Evolutionary conservation across 768 basidiomycete genomes (phyloP).

Genomic region (Tulasnella sp.): DNA sequence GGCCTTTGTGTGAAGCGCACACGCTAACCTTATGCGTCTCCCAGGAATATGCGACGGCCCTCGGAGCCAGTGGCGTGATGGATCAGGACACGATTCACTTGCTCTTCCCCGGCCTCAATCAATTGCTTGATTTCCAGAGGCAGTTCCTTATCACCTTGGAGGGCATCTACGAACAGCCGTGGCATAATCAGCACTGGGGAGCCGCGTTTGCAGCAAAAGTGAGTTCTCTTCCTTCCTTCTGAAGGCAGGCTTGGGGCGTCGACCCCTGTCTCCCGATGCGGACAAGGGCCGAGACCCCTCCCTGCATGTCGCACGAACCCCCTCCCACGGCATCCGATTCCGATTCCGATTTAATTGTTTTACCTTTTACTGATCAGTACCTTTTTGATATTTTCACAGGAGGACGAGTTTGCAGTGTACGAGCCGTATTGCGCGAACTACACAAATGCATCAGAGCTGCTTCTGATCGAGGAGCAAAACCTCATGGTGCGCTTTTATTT

Average conservation of each 20-base stretch:
- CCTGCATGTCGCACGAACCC: too few species aligned
- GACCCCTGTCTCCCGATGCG: conserved; percentile 22
- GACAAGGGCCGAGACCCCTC: neutral
- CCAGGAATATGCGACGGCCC: conserved; percentile 79
- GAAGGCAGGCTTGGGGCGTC: conserved; percentile 25
- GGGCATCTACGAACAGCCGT: conserved; percentile 68
- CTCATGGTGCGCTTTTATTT: conserved; percentile 51
- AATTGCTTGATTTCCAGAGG: conserved; percentile 92
- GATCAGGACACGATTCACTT: conserved; percentile 92
- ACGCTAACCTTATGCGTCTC: conserved; percentile 19
- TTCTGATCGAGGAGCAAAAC: conserved; percentile 76
- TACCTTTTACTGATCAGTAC: too few species aligned
- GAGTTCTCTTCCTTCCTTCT: conserved; percentile 30
- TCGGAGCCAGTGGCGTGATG: conserved; percentile 73
- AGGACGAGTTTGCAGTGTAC: conserved; percentile 91
- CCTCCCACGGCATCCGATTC: too few species aligned
- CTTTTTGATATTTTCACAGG: conserved; percentile 50
- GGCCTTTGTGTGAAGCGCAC: conserved; percentile 18
- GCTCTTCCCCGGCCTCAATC: conserved; percentile 89
- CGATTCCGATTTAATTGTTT: too few species aligned
- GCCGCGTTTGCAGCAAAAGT: conserved; percentile 73
- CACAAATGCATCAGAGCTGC: conserved; percentile 72
- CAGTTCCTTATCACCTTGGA: conserved; percentile 86
- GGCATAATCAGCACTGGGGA: conserved; percentile 84
- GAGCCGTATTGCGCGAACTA: conserved; percentile 97